Conservation (phyloP, 306 rosid genomes). For the Rubus parviflorus region DNA sequence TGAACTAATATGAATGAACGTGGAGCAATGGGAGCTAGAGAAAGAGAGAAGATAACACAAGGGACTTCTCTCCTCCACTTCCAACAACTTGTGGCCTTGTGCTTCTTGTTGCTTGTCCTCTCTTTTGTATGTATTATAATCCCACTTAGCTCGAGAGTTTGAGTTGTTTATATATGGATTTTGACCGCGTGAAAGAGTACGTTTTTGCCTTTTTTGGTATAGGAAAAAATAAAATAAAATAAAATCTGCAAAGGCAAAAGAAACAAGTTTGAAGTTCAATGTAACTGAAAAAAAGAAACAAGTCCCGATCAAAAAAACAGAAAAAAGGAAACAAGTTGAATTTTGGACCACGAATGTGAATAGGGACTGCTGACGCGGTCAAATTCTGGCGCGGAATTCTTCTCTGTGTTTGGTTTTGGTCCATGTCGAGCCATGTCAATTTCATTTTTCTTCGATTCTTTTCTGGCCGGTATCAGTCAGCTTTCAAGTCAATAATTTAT, state of each 20-base stretch:
- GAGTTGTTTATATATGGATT: background rate
- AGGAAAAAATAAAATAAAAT: background rate
- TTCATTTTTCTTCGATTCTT: too few relatives aligned
- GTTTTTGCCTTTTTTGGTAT: too few relatives aligned
- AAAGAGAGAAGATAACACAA: constrained; percentile 31
- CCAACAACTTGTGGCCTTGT: constrained; percentile 35
- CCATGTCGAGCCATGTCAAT: too few relatives aligned
- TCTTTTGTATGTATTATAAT: background rate
- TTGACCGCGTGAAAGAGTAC: background rate
- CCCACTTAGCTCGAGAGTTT: background rate
- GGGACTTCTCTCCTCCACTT: constrained; percentile 34
- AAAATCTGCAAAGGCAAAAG: background rate
- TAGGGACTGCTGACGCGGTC: background rate
- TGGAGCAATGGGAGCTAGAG: background rate
- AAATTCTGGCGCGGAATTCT: background rate
- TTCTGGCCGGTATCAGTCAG: too few relatives aligned
- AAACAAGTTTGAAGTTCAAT: too few relatives aligned
- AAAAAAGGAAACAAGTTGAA: too few relatives aligned
- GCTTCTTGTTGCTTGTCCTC: constrained; percentile 21
- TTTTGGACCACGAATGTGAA: background rate
- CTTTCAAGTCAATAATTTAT: too few relatives aligned
- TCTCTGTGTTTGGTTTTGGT: too few relatives aligned
- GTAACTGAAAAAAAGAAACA: too few relatives aligned
- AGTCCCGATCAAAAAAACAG: too few relatives aligned
- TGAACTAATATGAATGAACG: background rate